A percentile compares a stretch with the other conserved stretches of the same genome.
Evolutionary conservation across 768 basidiomycete genomes (phyloP).

Genomic region (Collybiopsis confluens): DNA sequence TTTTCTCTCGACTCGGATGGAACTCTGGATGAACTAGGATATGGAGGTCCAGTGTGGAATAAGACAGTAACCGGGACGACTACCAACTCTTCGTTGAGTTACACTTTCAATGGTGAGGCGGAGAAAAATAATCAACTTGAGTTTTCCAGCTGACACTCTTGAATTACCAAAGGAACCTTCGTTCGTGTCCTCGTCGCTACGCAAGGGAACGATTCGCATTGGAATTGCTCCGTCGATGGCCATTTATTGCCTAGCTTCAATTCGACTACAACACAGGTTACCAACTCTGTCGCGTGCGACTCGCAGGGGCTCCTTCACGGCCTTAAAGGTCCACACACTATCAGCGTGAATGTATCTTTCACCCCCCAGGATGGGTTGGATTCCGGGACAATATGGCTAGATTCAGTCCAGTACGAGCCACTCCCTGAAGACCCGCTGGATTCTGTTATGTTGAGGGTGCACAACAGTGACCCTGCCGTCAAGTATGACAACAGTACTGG

Average conservation of each 20-base stretch:
- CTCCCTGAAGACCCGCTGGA: neutral
- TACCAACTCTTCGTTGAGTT: neutral
- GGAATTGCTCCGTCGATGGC: conserved; percentile 1
- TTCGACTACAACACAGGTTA: neutral
- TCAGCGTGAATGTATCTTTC: neutral
- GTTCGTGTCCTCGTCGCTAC: neutral
- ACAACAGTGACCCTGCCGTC: conserved; percentile 5
- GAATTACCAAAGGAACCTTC: conserved; percentile 1
- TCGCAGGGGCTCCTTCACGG: neutral
- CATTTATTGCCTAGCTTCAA: neutral
- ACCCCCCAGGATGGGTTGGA: neutral
- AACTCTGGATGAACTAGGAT: neutral
- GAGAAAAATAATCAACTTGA: no score
- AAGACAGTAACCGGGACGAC: neutral
- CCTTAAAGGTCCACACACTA: neutral
- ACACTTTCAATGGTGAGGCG: neutral
- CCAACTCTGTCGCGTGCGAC: conserved; percentile 5
- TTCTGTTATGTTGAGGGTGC: neutral
- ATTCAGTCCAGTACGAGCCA: neutral
- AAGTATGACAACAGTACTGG: neutral
- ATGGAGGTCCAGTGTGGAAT: neutral
- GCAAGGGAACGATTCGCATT: neutral
- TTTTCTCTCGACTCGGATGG: conserved; percentile 2
- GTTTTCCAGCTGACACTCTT: neutral
- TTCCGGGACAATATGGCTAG: neutral